Conservation (phyloP, 176 grass and related monocot species). For the Chloris gayana region DNA sequence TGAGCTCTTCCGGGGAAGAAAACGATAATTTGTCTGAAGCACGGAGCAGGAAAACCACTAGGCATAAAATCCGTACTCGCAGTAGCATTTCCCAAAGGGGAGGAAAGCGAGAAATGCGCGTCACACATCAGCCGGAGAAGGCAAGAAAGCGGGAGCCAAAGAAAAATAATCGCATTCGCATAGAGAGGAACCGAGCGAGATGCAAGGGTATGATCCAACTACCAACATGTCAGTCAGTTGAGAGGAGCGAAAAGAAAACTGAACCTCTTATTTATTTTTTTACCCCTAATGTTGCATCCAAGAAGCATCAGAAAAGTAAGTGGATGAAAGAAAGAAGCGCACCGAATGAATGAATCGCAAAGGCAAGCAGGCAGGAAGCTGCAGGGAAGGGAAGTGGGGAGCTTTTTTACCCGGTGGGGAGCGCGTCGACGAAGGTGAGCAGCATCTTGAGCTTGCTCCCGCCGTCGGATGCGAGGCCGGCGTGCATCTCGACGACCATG, state of each 20-base stretch:
- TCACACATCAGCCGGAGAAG: neutral
- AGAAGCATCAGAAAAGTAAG: neutral
- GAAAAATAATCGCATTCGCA: constrained; percentile 33
- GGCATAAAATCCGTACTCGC: neutral
- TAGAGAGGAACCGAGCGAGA: constrained; percentile 16
- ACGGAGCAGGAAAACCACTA: neutral
- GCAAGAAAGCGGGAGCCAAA: constrained; percentile 14
- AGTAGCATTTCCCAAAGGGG: constrained; percentile 5
- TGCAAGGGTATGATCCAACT: constrained; percentile 54
- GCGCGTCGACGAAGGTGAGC: constrained; percentile 68
- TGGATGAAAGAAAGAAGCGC: constrained; percentile 18
- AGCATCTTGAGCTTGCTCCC: constrained; percentile 96
- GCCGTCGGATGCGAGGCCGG: constrained; percentile 68
- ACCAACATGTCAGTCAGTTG: constrained; percentile 27
- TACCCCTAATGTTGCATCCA: neutral
- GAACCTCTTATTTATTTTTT: neutral
- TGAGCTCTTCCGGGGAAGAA: neutral
- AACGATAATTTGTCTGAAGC: neutral
- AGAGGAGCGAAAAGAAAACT: neutral
- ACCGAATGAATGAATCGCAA: constrained; percentile 22
- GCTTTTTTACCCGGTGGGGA: constrained; percentile 61
- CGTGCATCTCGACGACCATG: constrained; percentile 91
- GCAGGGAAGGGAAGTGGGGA: neutral
- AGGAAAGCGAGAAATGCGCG: constrained; percentile 21
- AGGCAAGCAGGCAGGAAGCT: neutral